Conservation (phyloP, 2,329 filamentous ascomycete species). For the Neoascochyta sp. region DNA sequence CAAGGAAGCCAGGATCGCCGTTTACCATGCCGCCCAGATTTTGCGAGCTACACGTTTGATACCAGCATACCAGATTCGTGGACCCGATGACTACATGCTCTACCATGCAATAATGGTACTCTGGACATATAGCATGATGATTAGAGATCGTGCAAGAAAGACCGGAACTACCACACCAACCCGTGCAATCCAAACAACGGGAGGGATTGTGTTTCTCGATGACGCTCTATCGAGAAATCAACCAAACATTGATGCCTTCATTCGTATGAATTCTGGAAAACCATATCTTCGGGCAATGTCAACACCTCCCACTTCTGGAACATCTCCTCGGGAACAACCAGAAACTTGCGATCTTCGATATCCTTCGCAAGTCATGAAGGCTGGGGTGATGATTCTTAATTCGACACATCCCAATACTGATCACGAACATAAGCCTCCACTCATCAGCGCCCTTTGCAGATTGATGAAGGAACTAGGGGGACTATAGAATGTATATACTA, state of each 20-base stretch:
- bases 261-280: constrained; percentile 6
- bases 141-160: constrained; percentile 12
- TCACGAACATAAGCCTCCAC: constrained; percentile 12
- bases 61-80: constrained; percentile 16
- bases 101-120: constrained; percentile 22
- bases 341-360: constrained; percentile 11
- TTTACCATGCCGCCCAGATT: constrained; percentile 18
- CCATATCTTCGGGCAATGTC: constrained; percentile 10
- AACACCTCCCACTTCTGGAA: background rate
- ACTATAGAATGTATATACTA: too few species aligned
- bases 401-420: constrained; percentile 15
- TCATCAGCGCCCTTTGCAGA: constrained; percentile 16
- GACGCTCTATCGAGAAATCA: constrained; percentile 6
- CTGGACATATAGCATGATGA: constrained; percentile 25
- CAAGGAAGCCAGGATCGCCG: constrained; percentile 16
- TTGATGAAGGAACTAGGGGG: constrained; percentile 14
- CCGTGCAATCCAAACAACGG: background rate
- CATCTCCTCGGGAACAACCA: background rate
- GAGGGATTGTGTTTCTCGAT: constrained; percentile 8
- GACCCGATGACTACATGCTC: constrained; percentile 16
- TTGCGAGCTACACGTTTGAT: constrained; percentile 12
- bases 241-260: constrained; percentile 9
- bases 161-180: constrained; percentile 9
- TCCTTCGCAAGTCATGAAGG: constrained; percentile 16
- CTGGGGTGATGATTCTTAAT: constrained; percentile 15